Evolutionary conservation across 805 yeast species (phyloP).

Genomic region (Barnettozyma sp.): DNA sequence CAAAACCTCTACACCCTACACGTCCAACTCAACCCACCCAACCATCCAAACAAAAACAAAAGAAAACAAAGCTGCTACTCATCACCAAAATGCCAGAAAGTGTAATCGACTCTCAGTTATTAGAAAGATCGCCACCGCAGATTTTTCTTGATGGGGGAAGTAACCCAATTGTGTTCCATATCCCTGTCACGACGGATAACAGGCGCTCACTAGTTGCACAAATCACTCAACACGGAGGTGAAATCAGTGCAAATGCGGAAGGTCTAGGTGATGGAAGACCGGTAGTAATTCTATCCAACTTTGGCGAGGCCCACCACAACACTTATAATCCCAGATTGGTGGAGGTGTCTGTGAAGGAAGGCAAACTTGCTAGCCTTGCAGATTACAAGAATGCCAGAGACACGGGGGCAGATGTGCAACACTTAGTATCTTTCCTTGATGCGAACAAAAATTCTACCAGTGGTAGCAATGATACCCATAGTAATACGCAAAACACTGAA

Average conservation of each 20-base stretch:
- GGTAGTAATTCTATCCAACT: slow-evolving; percentile 15
- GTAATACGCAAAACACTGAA: too few species aligned
- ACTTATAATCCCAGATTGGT: slow-evolving; percentile 21
- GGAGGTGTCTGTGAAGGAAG: slow-evolving; percentile 15
- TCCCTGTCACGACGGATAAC: slow-evolving; percentile 19
- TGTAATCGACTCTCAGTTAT: slow-evolving; percentile 12
- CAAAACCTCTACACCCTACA: slow-evolving; percentile 3
- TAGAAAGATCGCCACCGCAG: slow-evolving; percentile 5
- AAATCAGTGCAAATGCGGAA: slow-evolving; percentile 10
- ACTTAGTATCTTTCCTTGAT: slow-evolving; percentile 13
- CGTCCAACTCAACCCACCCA: too few species aligned
- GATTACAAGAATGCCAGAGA: slow-evolving; percentile 15
- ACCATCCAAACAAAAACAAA: slow-evolving; percentile 4
- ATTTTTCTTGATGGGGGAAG: slow-evolving; percentile 6
- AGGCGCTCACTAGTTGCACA: slow-evolving; percentile 11
- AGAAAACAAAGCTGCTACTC: background rate
- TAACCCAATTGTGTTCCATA: slow-evolving; percentile 16
- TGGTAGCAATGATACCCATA: too few species aligned
- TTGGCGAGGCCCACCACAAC: slow-evolving; percentile 14
- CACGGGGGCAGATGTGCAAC: slow-evolving; percentile 11
- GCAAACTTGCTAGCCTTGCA: slow-evolving; percentile 8
- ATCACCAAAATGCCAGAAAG: slow-evolving; percentile 4
- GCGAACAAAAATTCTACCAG: slow-evolving; percentile 5
- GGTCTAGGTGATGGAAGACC: slow-evolving; percentile 8
- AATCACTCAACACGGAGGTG: slow-evolving; percentile 20